A percentile compares a stretch with the other conserved stretches of the same genome.
phyloP scores from a whole-genome alignment of 1,284 basidiomycete species.

The Lignosus rhinocerotis region DNA sequence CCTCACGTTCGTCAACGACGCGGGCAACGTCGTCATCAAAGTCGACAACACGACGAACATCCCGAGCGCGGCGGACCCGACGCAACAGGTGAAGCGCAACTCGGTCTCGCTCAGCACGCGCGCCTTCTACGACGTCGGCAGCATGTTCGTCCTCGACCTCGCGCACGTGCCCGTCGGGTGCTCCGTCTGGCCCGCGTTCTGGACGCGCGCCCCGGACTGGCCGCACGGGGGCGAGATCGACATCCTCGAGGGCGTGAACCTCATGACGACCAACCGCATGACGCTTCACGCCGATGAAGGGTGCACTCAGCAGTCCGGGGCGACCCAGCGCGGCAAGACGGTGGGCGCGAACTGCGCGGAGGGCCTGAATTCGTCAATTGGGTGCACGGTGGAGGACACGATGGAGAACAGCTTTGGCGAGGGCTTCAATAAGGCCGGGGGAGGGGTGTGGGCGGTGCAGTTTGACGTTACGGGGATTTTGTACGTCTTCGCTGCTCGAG shows the following conservation, averaged over 20 bases:
- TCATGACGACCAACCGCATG: constrained; percentile 52
- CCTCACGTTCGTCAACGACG: constrained; percentile 53
- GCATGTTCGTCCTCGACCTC: constrained; percentile 62
- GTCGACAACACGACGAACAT: constrained; percentile 58
- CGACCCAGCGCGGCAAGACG: constrained; percentile 29
- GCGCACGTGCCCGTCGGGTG: constrained; percentile 66
- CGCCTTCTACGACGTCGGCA: constrained; percentile 50
- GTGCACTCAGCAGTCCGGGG: constrained; percentile 32
- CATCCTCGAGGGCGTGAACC: constrained; percentile 46
- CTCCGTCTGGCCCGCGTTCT: constrained; percentile 53
- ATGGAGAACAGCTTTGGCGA: constrained; percentile 58
- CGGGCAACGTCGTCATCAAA: constrained; percentile 58
- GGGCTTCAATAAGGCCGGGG: constrained; percentile 63
- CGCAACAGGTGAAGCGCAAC: constrained; percentile 65
- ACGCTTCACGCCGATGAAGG: constrained; percentile 52
- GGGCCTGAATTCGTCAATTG: constrained; percentile 34
- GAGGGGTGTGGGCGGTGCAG: constrained; percentile 74
- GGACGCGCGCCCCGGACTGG: constrained; percentile 45
- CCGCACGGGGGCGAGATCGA: constrained; percentile 52
- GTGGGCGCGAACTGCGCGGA: constrained; percentile 47
- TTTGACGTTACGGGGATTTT: constrained; percentile 59
- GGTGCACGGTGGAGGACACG: constrained; percentile 64
- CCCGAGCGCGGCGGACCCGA: constrained; percentile 38
- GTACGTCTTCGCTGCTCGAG: constrained; percentile 41
- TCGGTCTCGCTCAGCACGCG: constrained; percentile 56